A percentile compares a stretch with the other conserved stretches of the same genome.
Evolutionary conservation across 169 alveolate genomes (phyloP).

Genomic region (Plasmodium knowlesi): DNA sequence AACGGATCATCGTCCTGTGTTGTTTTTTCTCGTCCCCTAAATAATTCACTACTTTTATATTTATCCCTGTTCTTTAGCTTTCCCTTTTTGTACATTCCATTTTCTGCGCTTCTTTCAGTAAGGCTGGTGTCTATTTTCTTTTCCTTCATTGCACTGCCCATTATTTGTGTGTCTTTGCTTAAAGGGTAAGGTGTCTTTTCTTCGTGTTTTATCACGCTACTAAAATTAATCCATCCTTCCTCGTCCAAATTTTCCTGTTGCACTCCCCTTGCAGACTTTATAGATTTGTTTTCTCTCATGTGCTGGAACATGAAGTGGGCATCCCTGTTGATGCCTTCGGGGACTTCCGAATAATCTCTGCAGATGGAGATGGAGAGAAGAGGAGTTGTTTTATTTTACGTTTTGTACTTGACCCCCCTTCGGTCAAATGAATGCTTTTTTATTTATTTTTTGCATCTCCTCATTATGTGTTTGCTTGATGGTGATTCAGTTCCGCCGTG

Average conservation of each 20-base stretch:
- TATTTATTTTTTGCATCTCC: background rate
- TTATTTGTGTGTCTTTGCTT: background rate
- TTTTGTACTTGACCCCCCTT: background rate
- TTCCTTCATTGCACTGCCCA: background rate
- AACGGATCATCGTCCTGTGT: background rate
- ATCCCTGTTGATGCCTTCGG: conserved; percentile 5
- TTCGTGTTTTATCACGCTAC: background rate
- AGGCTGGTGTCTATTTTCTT: background rate
- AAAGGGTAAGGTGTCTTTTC: background rate
- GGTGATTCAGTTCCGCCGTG: background rate
- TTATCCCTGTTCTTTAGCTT: background rate
- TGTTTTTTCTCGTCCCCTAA: background rate
- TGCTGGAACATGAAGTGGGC: conserved; percentile 6
- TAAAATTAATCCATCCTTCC: background rate
- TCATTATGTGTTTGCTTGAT: background rate
- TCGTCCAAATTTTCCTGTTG: background rate
- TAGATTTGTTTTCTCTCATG: conserved; percentile 1
- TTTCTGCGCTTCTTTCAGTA: background rate
- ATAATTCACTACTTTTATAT: background rate
- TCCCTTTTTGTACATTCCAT: background rate
- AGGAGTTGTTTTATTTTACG: background rate
- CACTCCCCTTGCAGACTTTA: background rate
- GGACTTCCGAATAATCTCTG: conserved; percentile 22
- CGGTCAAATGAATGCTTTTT: background rate
- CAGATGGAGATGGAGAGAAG: background rate